Evolutionary conservation across 2,329 filamentous ascomycete genomes (phyloP).

Genomic region (Xylariaceae sp.): DNA sequence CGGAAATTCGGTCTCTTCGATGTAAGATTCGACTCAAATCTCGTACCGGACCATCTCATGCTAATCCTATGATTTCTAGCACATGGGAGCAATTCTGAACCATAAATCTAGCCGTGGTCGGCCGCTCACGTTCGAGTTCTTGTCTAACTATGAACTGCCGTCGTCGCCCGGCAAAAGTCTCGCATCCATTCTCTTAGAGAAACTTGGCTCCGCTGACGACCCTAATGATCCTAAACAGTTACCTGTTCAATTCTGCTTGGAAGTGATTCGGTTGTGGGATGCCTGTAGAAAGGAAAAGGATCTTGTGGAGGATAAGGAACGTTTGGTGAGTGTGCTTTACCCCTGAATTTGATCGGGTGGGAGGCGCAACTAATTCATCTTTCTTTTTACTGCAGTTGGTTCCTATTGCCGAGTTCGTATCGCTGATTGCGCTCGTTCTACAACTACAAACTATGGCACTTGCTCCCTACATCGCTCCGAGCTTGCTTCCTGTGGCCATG

Average conservation of each 20-base stretch:
- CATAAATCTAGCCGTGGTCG: conserved; percentile 52
- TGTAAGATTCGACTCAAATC: conserved; percentile 32
- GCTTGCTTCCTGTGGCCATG: conserved; percentile 51
- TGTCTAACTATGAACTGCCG: conserved; percentile 60
- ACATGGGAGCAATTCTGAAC: conserved; percentile 59
- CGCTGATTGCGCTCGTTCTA: conserved; percentile 59
- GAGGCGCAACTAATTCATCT: conserved; percentile 1
- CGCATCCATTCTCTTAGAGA: conserved; percentile 62
- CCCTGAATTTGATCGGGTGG: not conserved
- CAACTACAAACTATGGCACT: conserved; percentile 55
- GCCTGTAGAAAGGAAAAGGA: conserved; percentile 57
- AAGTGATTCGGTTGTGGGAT: conserved; percentile 63
- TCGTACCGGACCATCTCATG: not conserved
- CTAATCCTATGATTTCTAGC: conserved; percentile 36
- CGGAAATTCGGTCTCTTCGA: conserved; percentile 37
- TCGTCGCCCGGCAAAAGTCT: conserved; percentile 58
- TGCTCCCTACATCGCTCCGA: conserved; percentile 53
- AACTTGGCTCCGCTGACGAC: conserved; percentile 54
- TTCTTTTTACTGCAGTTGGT: conserved; percentile 40
- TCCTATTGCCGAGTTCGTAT: conserved; percentile 61
- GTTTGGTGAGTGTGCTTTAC: conserved; percentile 25
- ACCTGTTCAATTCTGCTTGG: conserved; percentile 58
- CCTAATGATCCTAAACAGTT: conserved; percentile 48
- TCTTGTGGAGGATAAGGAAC: conserved; percentile 1
- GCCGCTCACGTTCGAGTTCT: conserved; percentile 60